A percentile compares a stretch with the other conserved stretches of the same genome.
Evolutionary conservation across 1,284 basidiomycete species (phyloP).

Genomic region (Flammula alnicola): DNA sequence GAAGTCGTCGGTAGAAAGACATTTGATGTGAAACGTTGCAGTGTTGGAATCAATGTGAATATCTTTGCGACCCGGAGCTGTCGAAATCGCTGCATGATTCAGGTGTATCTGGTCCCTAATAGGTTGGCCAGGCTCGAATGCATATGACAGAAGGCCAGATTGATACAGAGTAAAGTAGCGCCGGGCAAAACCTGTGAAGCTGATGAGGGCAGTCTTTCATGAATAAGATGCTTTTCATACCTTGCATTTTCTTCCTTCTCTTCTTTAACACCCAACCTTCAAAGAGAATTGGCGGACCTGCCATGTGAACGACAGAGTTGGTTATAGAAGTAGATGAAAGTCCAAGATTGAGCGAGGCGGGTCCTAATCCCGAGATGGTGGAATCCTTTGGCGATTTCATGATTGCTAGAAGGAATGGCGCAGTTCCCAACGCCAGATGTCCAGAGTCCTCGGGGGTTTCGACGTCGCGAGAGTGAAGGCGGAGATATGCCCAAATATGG

Average conservation of each 20-base stretch:
- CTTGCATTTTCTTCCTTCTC: constrained; percentile 84
- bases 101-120: constrained; percentile 72
- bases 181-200: constrained; percentile 72
- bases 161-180: constrained; percentile 74
- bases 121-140: constrained; percentile 73
- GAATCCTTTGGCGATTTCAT: constrained; percentile 14
- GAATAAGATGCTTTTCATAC: constrained; percentile 38
- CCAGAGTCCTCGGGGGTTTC: too few relatives aligned
- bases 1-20: constrained; percentile 72
- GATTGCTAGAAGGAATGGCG: not conserved
- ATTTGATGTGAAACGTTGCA: constrained; percentile 82
- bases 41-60: constrained; percentile 79
- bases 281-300: constrained; percentile 43
- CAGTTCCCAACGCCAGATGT: too few relatives aligned
- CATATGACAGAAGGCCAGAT: constrained; percentile 75
- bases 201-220: constrained; percentile 5
- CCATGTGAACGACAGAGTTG: constrained; percentile 18
- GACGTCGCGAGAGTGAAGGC: constrained; percentile 3
- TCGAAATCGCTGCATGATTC: constrained; percentile 75
- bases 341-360: constrained; percentile 17
- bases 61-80: constrained; percentile 67
- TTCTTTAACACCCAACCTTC: constrained; percentile 86
- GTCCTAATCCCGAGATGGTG: constrained; percentile 6
- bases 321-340: constrained; percentile 12
- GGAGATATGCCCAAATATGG: constrained; percentile 21